Percentiles rank a stretch among this genome's conserved stretches.
phyloP scores from a whole-genome alignment of 2,329 filamentous ascomycete genomes.

The Fusarium zealandicum region DNA sequence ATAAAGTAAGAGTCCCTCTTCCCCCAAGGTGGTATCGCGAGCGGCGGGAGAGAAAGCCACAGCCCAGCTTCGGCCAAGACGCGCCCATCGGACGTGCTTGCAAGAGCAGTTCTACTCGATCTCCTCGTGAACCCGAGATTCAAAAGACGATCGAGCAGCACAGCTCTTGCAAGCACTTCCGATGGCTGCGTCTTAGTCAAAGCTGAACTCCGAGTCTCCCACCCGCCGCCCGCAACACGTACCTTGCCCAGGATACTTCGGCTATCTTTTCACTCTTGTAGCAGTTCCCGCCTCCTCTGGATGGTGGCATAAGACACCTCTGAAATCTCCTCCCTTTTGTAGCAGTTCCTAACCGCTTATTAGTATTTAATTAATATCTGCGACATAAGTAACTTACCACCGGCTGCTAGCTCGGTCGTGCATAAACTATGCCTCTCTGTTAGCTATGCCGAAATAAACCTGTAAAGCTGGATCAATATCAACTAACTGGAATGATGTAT shows the following conservation, averaged over 20 bases:
- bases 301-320: no score
- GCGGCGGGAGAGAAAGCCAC: background rate
- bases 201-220: no score
- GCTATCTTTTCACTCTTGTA: no score
- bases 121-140: constrained; percentile 23
- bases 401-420: constrained; percentile 63
- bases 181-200: background rate
- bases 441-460: constrained; percentile 12
- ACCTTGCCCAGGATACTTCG: no score
- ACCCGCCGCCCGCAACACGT: no score
- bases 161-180: constrained; percentile 10
- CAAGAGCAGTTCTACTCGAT: constrained; percentile 9
- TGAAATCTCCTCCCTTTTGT: no score
- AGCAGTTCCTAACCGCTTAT: no score
- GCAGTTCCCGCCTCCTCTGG: no score
- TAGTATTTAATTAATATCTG: no score
- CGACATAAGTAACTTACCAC: no score
- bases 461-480: no score
- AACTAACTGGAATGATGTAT: constrained; percentile 73
- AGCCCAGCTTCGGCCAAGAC: background rate
- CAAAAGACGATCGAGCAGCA: background rate
- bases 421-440: constrained; percentile 67
- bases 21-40: background rate
- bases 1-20: background rate
- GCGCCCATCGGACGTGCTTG: constrained; percentile 4